Conservation (phyloP, 345 rosid species). For the Psidium guajava region DNA sequence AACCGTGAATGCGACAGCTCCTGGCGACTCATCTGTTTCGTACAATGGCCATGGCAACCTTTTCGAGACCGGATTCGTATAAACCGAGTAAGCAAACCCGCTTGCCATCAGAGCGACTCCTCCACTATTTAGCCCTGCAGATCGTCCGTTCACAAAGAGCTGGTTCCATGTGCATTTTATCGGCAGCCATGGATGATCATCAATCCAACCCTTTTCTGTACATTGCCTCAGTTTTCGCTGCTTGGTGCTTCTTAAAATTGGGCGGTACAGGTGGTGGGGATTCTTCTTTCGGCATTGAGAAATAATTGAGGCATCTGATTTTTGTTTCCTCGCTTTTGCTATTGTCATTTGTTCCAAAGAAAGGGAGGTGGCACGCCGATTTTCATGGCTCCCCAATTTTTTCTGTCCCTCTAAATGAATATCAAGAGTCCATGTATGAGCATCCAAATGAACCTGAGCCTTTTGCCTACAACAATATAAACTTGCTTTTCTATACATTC, state of each 20-base stretch:
- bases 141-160: constrained; percentile 55
- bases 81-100: constrained; percentile 4
- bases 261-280: constrained; percentile 10
- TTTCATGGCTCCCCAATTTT: constrained; percentile 23
- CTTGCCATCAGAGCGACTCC: background rate
- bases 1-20: constrained; percentile 1
- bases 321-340: background rate
- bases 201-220: constrained; percentile 12
- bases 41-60: constrained; percentile 10
- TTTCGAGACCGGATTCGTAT: constrained; percentile 18
- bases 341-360: background rate
- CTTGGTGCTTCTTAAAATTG: background rate
- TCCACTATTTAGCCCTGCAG: constrained; percentile 14
- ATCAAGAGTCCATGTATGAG: background rate
- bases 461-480: background rate
- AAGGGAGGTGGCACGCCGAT: constrained; percentile 10
- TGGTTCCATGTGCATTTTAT: constrained; percentile 38
- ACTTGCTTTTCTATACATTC: background rate
- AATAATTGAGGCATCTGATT: background rate
- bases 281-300: background rate
- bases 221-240: constrained; percentile 13
- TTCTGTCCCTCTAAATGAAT: background rate
- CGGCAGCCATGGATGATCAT: constrained; percentile 64
- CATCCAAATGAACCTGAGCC: background rate
- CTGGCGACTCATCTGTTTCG: constrained; percentile 7